A percentile compares a stretch with the other conserved stretches of the same genome.
Conservation (phyloP, 2,329 filamentous ascomycete genomes). For the Cordyceps fumosorosea region DNA sequence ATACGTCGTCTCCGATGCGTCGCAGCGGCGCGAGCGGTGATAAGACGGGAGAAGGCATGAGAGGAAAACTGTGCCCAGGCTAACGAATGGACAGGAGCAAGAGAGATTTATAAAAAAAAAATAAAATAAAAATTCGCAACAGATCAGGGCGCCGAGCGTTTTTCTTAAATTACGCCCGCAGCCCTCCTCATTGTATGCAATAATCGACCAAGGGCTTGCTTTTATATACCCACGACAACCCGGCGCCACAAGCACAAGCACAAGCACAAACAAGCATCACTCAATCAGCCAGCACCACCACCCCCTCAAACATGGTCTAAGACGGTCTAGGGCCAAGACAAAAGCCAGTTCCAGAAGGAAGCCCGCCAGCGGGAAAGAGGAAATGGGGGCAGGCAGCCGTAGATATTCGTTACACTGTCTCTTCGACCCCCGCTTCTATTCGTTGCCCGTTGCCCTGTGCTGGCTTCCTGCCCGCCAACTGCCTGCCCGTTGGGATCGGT, state of each 20-base stretch:
- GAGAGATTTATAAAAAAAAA: background rate
- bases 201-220: background rate
- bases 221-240: background rate
- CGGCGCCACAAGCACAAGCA: background rate
- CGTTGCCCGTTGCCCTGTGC: background rate
- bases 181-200: background rate
- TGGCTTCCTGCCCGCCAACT: background rate
- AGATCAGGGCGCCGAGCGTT: background rate
- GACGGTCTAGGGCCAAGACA: constrained; percentile 3
- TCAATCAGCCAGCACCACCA: background rate
- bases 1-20: constrained; percentile 9
- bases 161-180: background rate
- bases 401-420: background rate
- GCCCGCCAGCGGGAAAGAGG: background rate
- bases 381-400: background rate
- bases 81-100: background rate
- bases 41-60: background rate
- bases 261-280: background rate
- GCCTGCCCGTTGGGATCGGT: too few relatives aligned
- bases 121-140: background rate
- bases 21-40: constrained; percentile 2
- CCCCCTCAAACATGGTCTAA: constrained; percentile 6
- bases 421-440: too few relatives aligned
- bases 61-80: background rate
- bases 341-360: background rate